These are phyloP conservation scores for Penicillium sp. DNA, from an alignment of 2,329 filamentous ascomycete species.

Conservation along the genomic window DNA sequence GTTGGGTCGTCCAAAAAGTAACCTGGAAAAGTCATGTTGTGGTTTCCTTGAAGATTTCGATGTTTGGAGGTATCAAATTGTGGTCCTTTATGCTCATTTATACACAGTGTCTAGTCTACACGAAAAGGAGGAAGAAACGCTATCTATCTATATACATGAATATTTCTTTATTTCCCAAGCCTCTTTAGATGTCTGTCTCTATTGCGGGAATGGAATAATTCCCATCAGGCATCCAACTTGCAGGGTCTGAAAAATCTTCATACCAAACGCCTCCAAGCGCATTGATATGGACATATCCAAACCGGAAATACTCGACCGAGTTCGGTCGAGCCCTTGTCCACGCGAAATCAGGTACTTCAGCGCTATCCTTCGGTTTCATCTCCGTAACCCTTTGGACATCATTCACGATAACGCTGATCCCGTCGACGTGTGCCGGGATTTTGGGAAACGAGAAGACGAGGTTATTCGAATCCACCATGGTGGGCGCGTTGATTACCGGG, in stretches of 20 bases:
- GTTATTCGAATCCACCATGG: conserved; percentile 23
- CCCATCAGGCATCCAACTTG: conserved; percentile 26
- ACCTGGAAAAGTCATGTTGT: too few species aligned
- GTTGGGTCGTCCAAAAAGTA: too few species aligned
- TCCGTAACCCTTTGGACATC: conserved; percentile 60
- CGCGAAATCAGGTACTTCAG: conserved; percentile 26
- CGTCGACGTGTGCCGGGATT: conserved; percentile 44
- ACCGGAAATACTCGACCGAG: conserved; percentile 44
- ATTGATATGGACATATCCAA: conserved; percentile 41
- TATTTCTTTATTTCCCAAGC: not conserved
- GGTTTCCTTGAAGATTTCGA: too few species aligned
- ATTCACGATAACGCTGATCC: conserved; percentile 60
- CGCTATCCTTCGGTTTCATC: conserved; percentile 45
- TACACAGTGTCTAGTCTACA: not conserved
- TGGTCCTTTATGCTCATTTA: not conserved
- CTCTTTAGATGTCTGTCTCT: not conserved
- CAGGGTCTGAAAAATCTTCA: conserved; percentile 41
- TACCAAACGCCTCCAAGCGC: conserved; percentile 40
- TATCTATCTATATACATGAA: not conserved
- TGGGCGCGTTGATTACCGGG: conserved; percentile 28
- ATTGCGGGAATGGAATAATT: conserved; percentile 5
- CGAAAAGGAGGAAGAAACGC: not conserved
- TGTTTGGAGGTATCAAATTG: too few species aligned
- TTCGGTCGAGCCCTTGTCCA: conserved; percentile 33
- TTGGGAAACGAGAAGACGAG: conserved; percentile 38